Evolutionary conservation across 2,329 filamentous ascomycete species (phyloP).

Genomic region (Pseudofabraea citricarpa): DNA sequence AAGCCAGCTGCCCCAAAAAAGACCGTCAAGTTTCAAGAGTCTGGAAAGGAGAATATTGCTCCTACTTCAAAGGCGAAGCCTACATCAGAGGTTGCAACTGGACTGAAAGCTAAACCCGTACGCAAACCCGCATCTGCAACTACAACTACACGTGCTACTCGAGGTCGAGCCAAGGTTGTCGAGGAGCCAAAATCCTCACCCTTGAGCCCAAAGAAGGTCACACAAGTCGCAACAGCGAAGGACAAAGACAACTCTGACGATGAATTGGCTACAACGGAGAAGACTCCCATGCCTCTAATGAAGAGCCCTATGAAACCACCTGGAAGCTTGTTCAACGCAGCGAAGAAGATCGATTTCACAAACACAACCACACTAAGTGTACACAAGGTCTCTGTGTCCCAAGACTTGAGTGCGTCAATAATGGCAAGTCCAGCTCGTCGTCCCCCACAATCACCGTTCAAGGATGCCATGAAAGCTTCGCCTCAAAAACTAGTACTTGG

Average conservation of each 20-base stretch:
- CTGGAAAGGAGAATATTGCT: constrained; percentile 59
- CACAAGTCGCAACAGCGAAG: constrained; percentile 43
- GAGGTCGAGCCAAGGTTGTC: constrained; percentile 25
- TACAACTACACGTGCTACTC: constrained; percentile 22
- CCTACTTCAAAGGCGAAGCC: constrained; percentile 35
- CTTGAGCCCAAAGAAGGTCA: constrained; percentile 61
- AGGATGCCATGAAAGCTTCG: constrained; percentile 51
- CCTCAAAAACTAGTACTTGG: constrained; percentile 39
- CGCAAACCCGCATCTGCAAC: constrained; percentile 36
- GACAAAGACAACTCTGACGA: constrained; percentile 53
- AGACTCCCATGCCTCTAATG: constrained; percentile 45
- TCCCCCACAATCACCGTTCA: constrained; percentile 45
- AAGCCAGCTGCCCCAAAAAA: constrained; percentile 50
- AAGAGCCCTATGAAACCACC: constrained; percentile 51
- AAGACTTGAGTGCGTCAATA: constrained; percentile 33
- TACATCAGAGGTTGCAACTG: constrained; percentile 31
- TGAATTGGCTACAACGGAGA: constrained; percentile 49
- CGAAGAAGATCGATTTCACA: constrained; percentile 31
- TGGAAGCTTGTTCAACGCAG: constrained; percentile 23
- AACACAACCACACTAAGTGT: constrained; percentile 24
- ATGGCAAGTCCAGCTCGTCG: constrained; percentile 54
- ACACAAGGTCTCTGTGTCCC: constrained; percentile 27
- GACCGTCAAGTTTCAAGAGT: constrained; percentile 55
- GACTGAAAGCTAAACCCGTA: constrained; percentile 42
- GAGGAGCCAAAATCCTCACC: constrained; percentile 39